Evolutionary conservation across 2,329 filamentous ascomycete genomes (phyloP).

Genomic region (Pseudopyrenochaeta lycopersici): DNA sequence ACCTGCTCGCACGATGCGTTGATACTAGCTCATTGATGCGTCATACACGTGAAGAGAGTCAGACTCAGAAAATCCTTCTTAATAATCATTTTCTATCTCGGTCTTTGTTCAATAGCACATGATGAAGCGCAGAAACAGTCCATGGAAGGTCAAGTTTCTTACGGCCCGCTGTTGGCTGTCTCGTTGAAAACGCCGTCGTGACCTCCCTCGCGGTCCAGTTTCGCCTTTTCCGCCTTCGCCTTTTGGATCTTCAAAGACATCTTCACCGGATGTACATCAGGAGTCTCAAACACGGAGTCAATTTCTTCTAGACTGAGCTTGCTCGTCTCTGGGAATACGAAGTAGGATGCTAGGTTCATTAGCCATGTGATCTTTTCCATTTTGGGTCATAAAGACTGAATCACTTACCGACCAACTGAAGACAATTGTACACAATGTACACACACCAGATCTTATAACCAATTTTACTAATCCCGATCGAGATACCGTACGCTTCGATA

Average conservation of each 20-base stretch:
- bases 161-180: background rate
- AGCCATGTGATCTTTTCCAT: background rate
- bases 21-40: background rate
- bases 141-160: background rate
- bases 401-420: conserved; percentile 52
- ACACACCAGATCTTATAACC: conserved; percentile 63
- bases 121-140: background rate
- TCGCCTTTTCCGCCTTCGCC: conserved; percentile 12
- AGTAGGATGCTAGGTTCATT: conserved; percentile 50
- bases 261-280: conserved; percentile 54
- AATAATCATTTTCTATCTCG: background rate
- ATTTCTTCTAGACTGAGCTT: conserved; percentile 64
- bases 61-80: background rate
- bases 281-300: conserved; percentile 65
- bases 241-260: conserved; percentile 43
- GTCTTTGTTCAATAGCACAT: background rate
- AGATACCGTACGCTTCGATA: conserved; percentile 58
- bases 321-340: conserved; percentile 63
- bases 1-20: too few species aligned
- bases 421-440: conserved; percentile 60
- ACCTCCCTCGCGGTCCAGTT: conserved; percentile 7
- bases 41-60: background rate
- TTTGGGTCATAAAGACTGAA: background rate
- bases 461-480: conserved; percentile 56
- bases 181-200: background rate